Evolutionary conservation across 352 stramenopile genomes (phyloP).

Genomic region (Aphanomyces astaci): DNA sequence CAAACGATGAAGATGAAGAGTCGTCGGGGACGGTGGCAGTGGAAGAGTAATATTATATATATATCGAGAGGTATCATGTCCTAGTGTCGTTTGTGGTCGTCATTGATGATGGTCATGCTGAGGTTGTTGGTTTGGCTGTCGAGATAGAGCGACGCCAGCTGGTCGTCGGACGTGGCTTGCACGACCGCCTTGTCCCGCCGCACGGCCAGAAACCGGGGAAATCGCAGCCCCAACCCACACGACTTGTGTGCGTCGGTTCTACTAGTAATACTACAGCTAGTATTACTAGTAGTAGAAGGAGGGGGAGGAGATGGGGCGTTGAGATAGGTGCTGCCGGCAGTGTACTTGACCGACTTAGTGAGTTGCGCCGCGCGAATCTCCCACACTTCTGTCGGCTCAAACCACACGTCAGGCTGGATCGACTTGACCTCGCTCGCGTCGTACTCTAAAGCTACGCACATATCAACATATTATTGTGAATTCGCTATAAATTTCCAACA

Average conservation of each 20-base stretch:
- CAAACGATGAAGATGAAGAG: not conserved
- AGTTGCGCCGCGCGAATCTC: slow-evolving; percentile 98
- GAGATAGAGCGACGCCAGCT: slow-evolving; percentile 70
- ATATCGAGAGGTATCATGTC: too few species aligned
- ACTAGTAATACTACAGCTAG: too few species aligned
- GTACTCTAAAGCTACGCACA: slow-evolving; percentile 5
- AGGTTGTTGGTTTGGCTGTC: not conserved
- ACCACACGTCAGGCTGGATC: slow-evolving; percentile 89
- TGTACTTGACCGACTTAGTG: slow-evolving; percentile 93
- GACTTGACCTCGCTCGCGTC: slow-evolving; percentile 41
- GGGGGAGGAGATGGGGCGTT: too few species aligned
- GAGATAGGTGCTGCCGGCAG: slow-evolving; percentile 15
- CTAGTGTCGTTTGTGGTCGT: not conserved
- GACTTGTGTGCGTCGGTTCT: slow-evolving; percentile 34
- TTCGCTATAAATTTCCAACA: not conserved
- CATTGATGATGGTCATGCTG: too few species aligned
- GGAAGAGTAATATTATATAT: too few species aligned
- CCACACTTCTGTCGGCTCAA: slow-evolving; percentile 92
- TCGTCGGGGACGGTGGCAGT: too few species aligned
- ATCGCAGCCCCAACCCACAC: slow-evolving; percentile 95
- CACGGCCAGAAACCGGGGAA: slow-evolving; percentile 96
- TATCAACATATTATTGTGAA: not conserved
- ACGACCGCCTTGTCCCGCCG: slow-evolving; percentile 93
- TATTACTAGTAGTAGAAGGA: too few species aligned
- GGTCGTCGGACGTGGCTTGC: slow-evolving; percentile 91